Base-by-base conservation (phyloP, 306 rosid genomes). In the Benincasa hispida region DNA sequence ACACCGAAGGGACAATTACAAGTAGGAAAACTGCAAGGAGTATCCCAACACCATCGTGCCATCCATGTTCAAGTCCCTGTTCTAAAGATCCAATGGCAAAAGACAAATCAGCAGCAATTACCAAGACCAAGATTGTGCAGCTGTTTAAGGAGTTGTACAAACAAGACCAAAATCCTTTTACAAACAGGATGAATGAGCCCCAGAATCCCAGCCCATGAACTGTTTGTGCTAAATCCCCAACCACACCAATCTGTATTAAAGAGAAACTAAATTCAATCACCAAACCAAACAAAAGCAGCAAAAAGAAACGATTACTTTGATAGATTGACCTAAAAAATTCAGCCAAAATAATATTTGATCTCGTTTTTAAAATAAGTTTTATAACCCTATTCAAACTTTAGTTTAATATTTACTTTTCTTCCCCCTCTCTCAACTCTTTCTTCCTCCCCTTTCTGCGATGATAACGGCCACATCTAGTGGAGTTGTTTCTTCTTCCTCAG, bases 31-130 rank as follows among this genome's bases (percentile, higher is more conserved):
- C 51, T 3, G 89, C 58, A 48, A 81, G 10, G 25, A 90, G 62
- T 24, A 86, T 78, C 17, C 85, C 89, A 73, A 78, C 79, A 21
- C 86, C 85, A 15, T 89, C 96, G 10, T 80, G 90, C 96, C 94
- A 90, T 12, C 92, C 88, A 77, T 78, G 11, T 79, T 72, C 76
- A 14, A 75, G 63, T 39, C 98, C 96, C 78, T 83, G 85, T 78
- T 79, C 56, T 72, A 30, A 76, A 15, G 83, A 77, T 53, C 55
- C 92, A n/a, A 57, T 83, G 48, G 85, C 70, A 0, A 92, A 87
- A 51, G 84, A 66, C 22, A 89, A 75, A 9, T 13, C 78, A 3
- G 92, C 88, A 25, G 94, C 69, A 27, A 74, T n/a, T 25, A 86
- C 2, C 13, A 90, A 66, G 34, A 85, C 24, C 57, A 66, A 7